Evolutionary conservation across 305 asterid species (phyloP).

Genomic region (Rubia tinctorum): DNA sequence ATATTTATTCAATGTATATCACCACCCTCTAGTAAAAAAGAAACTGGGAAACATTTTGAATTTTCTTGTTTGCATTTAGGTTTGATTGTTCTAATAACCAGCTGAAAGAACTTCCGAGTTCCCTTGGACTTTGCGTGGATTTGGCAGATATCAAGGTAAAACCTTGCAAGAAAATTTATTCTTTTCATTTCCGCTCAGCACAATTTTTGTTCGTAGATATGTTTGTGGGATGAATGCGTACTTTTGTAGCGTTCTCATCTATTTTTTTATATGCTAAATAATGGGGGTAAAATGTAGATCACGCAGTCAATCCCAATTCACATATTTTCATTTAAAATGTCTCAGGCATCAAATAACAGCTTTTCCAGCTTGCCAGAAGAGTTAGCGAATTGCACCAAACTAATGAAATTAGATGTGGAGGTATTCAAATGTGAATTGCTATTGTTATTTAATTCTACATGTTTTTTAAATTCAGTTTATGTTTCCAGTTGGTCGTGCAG

Average conservation of each 20-base stretch:
- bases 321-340: conserved; percentile 15
- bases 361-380: conserved; percentile 87
- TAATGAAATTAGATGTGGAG: conserved; percentile 78
- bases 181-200: neutral
- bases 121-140: conserved; percentile 69
- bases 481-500: conserved; percentile 14
- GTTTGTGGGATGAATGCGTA: neutral
- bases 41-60: conserved; percentile 16
- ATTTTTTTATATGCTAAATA: neutral
- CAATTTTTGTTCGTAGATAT: neutral
- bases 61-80: conserved; percentile 42
- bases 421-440: conserved; percentile 31
- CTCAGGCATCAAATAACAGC: conserved; percentile 87
- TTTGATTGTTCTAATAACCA: conserved; percentile 89
- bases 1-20: conserved; percentile 8
- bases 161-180: neutral
- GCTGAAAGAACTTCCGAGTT: conserved; percentile 63
- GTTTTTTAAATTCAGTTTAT: neutral
- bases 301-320: neutral
- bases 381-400: conserved; percentile 70
- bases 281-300: neutral
- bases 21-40: neutral
- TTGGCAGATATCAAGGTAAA: conserved; percentile 83
- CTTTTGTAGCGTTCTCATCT: neutral
- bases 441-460: conserved; percentile 10